Evolutionary conservation across 2,329 filamentous ascomycete species (phyloP).

Genomic region (Metarhizium brunneum): DNA sequence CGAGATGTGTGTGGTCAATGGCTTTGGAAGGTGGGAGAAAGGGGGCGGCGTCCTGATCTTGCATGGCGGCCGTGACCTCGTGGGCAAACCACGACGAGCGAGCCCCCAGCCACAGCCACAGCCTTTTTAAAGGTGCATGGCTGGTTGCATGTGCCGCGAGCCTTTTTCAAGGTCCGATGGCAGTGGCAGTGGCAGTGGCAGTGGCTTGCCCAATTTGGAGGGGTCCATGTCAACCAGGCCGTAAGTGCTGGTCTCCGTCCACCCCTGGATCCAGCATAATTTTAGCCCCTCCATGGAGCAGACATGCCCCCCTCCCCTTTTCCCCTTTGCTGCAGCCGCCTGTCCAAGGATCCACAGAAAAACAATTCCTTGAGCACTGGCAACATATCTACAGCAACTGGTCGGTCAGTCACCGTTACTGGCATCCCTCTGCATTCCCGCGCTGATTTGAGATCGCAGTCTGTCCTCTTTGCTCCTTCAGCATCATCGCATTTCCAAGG

Average conservation of each 20-base stretch:
- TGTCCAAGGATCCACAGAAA: conserved; percentile 2
- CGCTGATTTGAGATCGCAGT: conserved; percentile 6
- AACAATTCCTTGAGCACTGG: conserved; percentile 5
- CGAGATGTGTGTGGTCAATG: too few relatives aligned
- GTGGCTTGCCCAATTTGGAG: background rate
- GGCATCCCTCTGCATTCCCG: conserved; percentile 11
- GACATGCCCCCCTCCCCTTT: conserved; percentile 22
- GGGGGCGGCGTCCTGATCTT: too few relatives aligned
- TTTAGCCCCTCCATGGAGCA: conserved; percentile 27
- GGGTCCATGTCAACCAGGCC: too few relatives aligned
- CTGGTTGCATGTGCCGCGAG: background rate
- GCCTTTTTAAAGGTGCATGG: background rate
- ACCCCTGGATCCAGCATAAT: conserved; percentile 26
- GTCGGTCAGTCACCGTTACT: conserved; percentile 11
- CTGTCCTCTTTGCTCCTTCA: conserved; percentile 1
- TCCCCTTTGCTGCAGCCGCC: conserved; percentile 6
- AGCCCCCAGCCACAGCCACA: background rate
- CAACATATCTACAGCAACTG: conserved; percentile 19
- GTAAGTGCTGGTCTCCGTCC: background rate
- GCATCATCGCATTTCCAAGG: conserved; percentile 9
- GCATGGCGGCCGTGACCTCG: too few relatives aligned
- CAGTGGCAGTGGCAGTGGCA: background rate
- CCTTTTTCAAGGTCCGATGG: background rate
- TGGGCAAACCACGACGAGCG: too few relatives aligned
- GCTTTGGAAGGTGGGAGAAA: too few relatives aligned